Conservation (phyloP, 305 asterid genomes). For the Solanum hybrid region DNA sequence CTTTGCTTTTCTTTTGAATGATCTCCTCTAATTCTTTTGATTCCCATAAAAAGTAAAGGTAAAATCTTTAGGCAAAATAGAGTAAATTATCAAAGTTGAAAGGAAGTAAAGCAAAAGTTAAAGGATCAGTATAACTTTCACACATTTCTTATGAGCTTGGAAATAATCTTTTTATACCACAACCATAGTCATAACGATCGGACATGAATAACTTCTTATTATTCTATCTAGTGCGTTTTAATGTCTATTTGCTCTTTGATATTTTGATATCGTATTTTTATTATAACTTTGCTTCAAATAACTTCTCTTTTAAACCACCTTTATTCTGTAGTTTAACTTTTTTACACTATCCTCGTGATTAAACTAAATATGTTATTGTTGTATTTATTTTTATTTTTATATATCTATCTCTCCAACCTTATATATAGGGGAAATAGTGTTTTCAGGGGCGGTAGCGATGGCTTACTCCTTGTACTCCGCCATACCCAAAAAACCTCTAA, state of each 20-base stretch:
- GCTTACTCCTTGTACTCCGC: neutral
- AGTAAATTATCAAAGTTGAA: neutral
- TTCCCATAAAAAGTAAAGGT: neutral
- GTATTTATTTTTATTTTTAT: neutral
- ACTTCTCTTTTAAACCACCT: neutral
- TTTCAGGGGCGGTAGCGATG: neutral
- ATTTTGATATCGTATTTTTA: neutral
- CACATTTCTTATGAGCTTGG: too few relatives aligned
- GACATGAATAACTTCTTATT: too few relatives aligned
- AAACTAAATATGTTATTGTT: neutral
- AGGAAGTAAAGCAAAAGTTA: neutral
- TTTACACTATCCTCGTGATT: too few relatives aligned
- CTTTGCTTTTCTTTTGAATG: neutral
- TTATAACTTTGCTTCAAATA: neutral
- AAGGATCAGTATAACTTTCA: neutral
- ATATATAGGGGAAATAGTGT: neutral
- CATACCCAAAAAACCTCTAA: neutral
- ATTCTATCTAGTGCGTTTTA: too few relatives aligned
- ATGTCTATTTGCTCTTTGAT: neutral
- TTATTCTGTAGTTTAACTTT: neutral
- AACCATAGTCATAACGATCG: too few relatives aligned
- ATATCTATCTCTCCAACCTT: neutral
- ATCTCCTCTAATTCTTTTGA: neutral
- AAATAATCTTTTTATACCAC: too few relatives aligned
- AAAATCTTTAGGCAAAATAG: neutral